Evolutionary conservation across 192 early-diverging fungal species (phyloP).

Genomic region (Dispira parvispora): DNA sequence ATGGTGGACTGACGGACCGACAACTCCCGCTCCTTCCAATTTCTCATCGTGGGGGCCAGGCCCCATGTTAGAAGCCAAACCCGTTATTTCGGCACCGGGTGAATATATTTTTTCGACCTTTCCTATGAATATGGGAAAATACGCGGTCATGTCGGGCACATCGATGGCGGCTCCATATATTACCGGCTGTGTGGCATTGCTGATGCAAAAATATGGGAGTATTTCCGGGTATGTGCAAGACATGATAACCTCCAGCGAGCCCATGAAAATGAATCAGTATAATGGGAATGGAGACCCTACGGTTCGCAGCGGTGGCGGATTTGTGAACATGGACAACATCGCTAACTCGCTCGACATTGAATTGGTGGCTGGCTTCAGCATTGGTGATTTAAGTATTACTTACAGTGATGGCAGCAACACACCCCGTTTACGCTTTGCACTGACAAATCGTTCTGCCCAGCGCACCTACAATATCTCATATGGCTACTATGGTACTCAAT

Average conservation of each 20-base stretch:
- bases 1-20: neutral
- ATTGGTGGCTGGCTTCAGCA: neutral
- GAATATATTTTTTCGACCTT: constrained; percentile 8
- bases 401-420: too few relatives aligned
- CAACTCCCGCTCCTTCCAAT: neutral
- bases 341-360: neutral
- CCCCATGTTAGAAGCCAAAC: constrained; percentile 9
- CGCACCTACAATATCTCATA: too few relatives aligned
- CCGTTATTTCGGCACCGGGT: constrained; percentile 9
- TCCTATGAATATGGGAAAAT: neutral
- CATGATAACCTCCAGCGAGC: neutral
- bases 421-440: too few relatives aligned
- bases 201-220: neutral
- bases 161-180: constrained; percentile 9
- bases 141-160: constrained; percentile 3
- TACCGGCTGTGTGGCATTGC: constrained; percentile 3
- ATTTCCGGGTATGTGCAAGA: neutral
- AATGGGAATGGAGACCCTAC: neutral
- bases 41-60: constrained; percentile 9
- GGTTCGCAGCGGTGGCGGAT: neutral
- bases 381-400: neutral
- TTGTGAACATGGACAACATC: neutral
- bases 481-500: too few relatives aligned
- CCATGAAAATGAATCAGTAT: neutral
- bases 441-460: too few relatives aligned